Evolutionary conservation across 768 basidiomycete species (phyloP).

Genomic region (Sporobolomyces phaffii): DNA sequence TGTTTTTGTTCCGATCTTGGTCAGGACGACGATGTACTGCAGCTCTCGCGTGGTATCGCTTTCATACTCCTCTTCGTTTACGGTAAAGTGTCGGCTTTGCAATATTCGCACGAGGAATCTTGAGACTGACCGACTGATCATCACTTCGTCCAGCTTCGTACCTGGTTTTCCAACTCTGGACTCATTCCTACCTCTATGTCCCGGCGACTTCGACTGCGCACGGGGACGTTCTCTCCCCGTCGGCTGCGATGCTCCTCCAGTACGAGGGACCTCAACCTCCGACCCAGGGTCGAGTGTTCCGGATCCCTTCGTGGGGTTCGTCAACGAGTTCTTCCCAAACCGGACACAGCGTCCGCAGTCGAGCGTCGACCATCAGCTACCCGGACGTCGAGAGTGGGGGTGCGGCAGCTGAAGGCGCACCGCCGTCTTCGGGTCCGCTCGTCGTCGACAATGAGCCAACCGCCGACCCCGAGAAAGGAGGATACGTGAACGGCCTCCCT

Average conservation of each 20-base stretch:
- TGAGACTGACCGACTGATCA: too few species aligned
- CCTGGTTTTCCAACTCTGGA: constrained; percentile 35
- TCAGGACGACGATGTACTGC: constrained; percentile 29
- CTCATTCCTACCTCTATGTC: constrained; percentile 54
- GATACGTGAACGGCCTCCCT: neutral
- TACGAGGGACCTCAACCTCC: constrained; percentile 34
- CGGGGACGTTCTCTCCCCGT: neutral
- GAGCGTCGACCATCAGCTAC: neutral
- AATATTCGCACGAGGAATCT: constrained; percentile 51
- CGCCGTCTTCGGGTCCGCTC: neutral
- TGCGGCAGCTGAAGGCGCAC: neutral
- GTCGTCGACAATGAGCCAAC: neutral
- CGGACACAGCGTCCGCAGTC: neutral
- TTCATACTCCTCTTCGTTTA: constrained; percentile 75
- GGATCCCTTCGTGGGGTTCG: constrained; percentile 29
- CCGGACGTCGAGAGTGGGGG: neutral
- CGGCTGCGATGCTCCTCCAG: constrained; percentile 12
- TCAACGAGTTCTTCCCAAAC: constrained; percentile 5
- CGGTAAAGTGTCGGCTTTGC: constrained; percentile 55
- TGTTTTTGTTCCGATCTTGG: neutral
- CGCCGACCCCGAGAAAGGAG: neutral
- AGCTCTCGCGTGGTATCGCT: constrained; percentile 47
- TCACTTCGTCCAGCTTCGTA: neutral
- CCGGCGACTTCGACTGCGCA: constrained; percentile 23
- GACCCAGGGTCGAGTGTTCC: constrained; percentile 24